Percentiles rank a stretch among this genome's conserved stretches.
Conservation (phyloP, 179 eudicot species). For the Gypsophila paniculata region DNA sequence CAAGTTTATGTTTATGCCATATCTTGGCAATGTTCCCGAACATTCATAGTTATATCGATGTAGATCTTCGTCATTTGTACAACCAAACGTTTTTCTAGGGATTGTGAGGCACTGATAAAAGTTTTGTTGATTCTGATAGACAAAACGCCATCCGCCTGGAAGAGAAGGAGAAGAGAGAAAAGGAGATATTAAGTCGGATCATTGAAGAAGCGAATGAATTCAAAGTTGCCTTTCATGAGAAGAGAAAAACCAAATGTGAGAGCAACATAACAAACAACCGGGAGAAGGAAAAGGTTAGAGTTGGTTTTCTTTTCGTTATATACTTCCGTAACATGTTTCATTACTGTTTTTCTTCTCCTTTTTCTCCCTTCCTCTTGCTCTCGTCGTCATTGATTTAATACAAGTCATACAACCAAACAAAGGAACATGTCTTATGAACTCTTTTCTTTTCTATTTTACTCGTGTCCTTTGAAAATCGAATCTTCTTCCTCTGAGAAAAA, state of each 20-base stretch:
- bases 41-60: background rate
- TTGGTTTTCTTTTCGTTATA: conserved; percentile 1
- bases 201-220: conserved; percentile 51
- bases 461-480: too few relatives aligned
- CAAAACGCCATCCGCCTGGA: conserved; percentile 51
- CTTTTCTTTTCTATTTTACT: too few relatives aligned
- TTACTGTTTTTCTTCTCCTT: background rate
- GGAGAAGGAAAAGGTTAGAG: conserved; percentile 55
- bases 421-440: background rate
- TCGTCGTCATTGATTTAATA: background rate
- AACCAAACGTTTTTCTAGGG: background rate
- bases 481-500: too few relatives aligned
- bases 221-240: conserved; percentile 47
- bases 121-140: conserved; percentile 25
- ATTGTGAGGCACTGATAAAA: background rate
- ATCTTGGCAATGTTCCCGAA: background rate
- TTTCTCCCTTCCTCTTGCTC: background rate
- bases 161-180: conserved; percentile 63
- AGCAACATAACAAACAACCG: conserved; percentile 45
- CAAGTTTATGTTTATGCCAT: background rate
- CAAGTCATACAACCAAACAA: background rate
- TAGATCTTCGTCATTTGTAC: background rate
- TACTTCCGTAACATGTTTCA: background rate
- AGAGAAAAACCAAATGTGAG: conserved; percentile 50
- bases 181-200: conserved; percentile 45